A percentile compares a stretch with the other conserved stretches of the same genome.
Evolutionary conservation across 1,284 basidiomycete genomes (phyloP).

Genomic region (Athelia sp.): DNA sequence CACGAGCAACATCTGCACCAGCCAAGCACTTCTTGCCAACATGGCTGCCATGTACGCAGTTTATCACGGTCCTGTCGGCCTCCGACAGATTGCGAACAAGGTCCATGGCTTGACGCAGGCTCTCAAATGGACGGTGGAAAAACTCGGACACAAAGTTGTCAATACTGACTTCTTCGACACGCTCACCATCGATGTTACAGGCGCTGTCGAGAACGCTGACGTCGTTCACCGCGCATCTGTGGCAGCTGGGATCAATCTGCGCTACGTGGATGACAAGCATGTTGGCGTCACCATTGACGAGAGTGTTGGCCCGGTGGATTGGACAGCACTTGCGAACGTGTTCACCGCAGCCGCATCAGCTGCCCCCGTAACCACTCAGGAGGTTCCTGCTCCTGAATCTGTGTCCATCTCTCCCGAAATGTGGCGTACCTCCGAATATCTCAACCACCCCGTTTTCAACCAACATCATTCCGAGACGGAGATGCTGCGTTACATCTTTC

Average conservation of each 20-base stretch:
- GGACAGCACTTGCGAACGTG: slow-evolving; percentile 77
- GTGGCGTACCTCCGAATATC: slow-evolving; percentile 69
- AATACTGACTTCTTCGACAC: slow-evolving; percentile 89
- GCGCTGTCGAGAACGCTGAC: slow-evolving; percentile 53
- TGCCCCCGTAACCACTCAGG: slow-evolving; percentile 34
- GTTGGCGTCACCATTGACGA: slow-evolving; percentile 95
- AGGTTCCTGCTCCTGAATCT: slow-evolving; percentile 33
- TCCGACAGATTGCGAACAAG: slow-evolving; percentile 83
- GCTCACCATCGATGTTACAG: slow-evolving; percentile 78
- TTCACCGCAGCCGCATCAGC: slow-evolving; percentile 62
- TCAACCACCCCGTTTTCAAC: slow-evolving; percentile 91
- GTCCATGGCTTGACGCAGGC: slow-evolving; percentile 88
- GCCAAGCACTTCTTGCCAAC: slow-evolving; percentile 91
- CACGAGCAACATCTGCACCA: slow-evolving; percentile 92
- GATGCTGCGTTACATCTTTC: slow-evolving; percentile 95
- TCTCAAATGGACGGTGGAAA: slow-evolving; percentile 66
- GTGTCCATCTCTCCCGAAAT: slow-evolving; percentile 53
- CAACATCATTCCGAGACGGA: slow-evolving; percentile 96
- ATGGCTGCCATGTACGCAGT: slow-evolving; percentile 98
- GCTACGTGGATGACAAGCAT: slow-evolving; percentile 69
- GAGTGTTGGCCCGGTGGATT: slow-evolving; percentile 72
- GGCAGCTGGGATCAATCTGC: slow-evolving; percentile 78
- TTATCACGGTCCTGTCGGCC: slow-evolving; percentile 90
- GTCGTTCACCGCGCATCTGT: slow-evolving; percentile 69
- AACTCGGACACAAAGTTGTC: slow-evolving; percentile 65